Base-by-base conservation (phyloP, 192 early-diverging fungal species). In the Haplosporangium gracile region DNA sequence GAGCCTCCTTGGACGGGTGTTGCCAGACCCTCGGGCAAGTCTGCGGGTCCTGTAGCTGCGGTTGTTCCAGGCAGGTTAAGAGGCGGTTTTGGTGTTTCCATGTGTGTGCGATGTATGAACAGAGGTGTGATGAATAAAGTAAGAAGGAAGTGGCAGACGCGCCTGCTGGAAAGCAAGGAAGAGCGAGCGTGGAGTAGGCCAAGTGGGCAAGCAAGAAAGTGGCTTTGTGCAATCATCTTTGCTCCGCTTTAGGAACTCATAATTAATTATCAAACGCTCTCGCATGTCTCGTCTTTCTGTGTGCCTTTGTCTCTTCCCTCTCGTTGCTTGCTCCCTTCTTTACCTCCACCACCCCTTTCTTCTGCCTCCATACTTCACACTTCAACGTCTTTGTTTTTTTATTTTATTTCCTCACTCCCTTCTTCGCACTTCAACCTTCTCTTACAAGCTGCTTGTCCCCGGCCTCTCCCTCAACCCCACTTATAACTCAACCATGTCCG, bases 401-500 rank as follows among this genome's bases (percentile, higher is more conserved):
- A 45, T 73, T 51, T 32, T 72, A 13, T 26, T 40, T 57, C 65
- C 69, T 34, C 43, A 71, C 43, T 57, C 53, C 29, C 16, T 72
- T 2, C 32, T 2, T 71, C 32, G 43, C 65, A 34, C 34, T 38
- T n/a, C n/a, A 45, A 32, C 5, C 24, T 6, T 43, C 43, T 45
- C 24, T 34, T 47, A n/a, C 42, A 43, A 38, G 29, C 43, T 73
- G 26, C 43, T 55, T 11, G 22, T 57, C 77, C 51, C 51, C 24
- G 36, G 11, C 49, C 36, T 26, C 34, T 38, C 26, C 51, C 1
- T 55, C 74, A 60, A 45, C 57, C 38, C 68, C 38, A 34, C 38
- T 24, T 40, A 42, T 77, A 74, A 13, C 38, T 70, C 68, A 75
- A 47, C 73, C 36, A 91, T 92, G 91, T 92, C 91, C 60, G 91